Conservation (phyloP, 805 yeast species). For the Pichia pseudocactophila region DNA sequence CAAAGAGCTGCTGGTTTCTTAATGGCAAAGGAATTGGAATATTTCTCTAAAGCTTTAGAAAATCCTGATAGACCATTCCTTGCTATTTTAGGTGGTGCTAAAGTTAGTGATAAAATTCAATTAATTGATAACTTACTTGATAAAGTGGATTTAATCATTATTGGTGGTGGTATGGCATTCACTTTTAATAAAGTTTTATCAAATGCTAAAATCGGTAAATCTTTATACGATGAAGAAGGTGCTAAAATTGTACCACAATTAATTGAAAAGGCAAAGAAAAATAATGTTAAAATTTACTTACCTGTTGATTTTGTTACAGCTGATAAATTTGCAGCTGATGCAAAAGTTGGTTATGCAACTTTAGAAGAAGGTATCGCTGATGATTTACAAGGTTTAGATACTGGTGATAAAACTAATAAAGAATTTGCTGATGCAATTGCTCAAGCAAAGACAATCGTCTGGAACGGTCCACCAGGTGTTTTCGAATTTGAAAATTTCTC, state of each 20-base stretch:
- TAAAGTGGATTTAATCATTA: constrained; percentile 88
- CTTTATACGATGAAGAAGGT: constrained; percentile 89
- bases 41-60: constrained; percentile 97
- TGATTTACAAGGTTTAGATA: constrained; percentile 92
- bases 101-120: constrained; percentile 98
- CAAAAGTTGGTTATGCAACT: constrained; percentile 75
- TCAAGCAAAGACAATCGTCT: constrained; percentile 93
- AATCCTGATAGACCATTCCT: constrained; percentile 97
- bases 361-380: constrained; percentile 91
- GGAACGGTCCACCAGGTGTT: constrained; percentile 99
- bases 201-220: constrained; percentile 80
- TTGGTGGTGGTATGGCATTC: constrained; percentile 99
- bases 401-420: constrained; percentile 82
- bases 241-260: constrained; percentile 89
- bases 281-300: constrained; percentile 85
- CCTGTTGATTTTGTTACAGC: constrained; percentile 97
- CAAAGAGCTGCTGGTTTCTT: constrained; percentile 99
- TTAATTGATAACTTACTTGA: constrained; percentile 93
- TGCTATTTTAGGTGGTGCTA: constrained; percentile 99
- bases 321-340: constrained; percentile 88
- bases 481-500: constrained; percentile 94
- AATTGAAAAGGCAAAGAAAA: constrained; percentile 92
- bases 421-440: constrained; percentile 76
- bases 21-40: constrained; percentile 93
- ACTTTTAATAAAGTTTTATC: constrained; percentile 93